A percentile compares a stretch with the other conserved stretches of the same genome.
Conservation (phyloP, 441 rosid species). For the Erysimum cheiri region DNA sequence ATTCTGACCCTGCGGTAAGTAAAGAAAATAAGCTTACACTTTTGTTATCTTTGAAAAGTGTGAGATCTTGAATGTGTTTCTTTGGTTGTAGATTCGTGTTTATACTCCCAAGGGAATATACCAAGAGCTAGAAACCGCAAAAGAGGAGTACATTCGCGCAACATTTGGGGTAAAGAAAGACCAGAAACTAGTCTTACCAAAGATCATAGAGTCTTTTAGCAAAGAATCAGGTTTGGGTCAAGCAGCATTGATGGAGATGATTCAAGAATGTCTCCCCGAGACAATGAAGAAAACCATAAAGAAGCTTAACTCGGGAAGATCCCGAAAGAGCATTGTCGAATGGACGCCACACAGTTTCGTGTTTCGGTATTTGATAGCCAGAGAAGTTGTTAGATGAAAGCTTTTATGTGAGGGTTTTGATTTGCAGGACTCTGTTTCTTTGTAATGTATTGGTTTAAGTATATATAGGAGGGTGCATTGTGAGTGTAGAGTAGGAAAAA, state of each 20-base stretch:
- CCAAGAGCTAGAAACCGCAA: slow-evolving; percentile 82
- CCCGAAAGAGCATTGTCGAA: slow-evolving; percentile 64
- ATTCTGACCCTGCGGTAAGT: slow-evolving; percentile 92
- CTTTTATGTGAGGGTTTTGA: not conserved
- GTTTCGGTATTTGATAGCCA: slow-evolving; percentile 85
- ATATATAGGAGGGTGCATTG: slow-evolving; percentile 4
- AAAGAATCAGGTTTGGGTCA: slow-evolving; percentile 76
- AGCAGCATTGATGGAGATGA: slow-evolving; percentile 68
- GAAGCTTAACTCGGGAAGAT: slow-evolving; percentile 64
- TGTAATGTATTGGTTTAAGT: slow-evolving; percentile 27
- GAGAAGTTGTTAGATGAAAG: slow-evolving; percentile 71
- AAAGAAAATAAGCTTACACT: slow-evolving; percentile 23
- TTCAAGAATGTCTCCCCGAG: slow-evolving; percentile 72
- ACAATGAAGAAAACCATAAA: slow-evolving; percentile 55
- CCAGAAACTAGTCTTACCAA: slow-evolving; percentile 79
- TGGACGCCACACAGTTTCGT: slow-evolving; percentile 85
- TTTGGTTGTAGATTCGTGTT: slow-evolving; percentile 63
- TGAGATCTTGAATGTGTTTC: slow-evolving; percentile 24
- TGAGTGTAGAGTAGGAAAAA: slow-evolving; percentile 29
- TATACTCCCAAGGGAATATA: slow-evolving; percentile 72
- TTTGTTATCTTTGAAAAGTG: not conserved
- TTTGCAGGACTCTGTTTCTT: slow-evolving; percentile 20
- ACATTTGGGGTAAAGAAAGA: slow-evolving; percentile 73
- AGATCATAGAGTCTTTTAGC: slow-evolving; percentile 73
- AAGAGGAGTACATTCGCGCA: slow-evolving; percentile 82